These are phyloP conservation scores for Aspergillus saccharolyticus DNA, from an alignment of 495 filamentous ascomycete species.

Conservation along the genomic window DNA sequence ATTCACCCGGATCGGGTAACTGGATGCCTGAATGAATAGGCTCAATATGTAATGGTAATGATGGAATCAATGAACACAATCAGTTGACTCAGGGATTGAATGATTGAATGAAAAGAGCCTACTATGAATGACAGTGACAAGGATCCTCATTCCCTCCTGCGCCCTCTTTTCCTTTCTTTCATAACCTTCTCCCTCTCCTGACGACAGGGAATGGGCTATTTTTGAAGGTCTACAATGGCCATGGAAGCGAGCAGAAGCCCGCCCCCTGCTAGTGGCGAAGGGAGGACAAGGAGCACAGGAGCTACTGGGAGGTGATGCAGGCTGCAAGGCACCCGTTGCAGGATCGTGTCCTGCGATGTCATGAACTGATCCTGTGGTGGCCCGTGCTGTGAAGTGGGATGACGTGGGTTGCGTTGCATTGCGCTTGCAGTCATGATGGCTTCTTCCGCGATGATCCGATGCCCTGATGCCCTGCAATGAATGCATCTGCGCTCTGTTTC, in stretches of 20 bases:
- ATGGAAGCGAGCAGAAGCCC: background rate
- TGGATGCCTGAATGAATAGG: conserved; percentile 3
- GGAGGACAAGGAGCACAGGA: conserved; percentile 19
- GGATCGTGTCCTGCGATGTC: background rate
- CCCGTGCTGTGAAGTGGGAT: conserved; percentile 16
- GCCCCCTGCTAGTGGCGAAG: conserved; percentile 10
- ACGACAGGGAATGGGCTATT: conserved; percentile 13
- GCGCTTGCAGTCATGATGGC: conserved; percentile 11
- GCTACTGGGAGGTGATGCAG: conserved; percentile 11
- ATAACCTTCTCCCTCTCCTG: conserved; percentile 5
- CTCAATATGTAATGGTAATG: background rate
- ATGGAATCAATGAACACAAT: too few species aligned
- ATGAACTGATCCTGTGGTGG: background rate
- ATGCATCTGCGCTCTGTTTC: too few species aligned
- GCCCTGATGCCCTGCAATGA: background rate
- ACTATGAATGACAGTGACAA: conserved; percentile 9
- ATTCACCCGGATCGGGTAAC: background rate
- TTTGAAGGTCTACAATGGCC: conserved; percentile 12
- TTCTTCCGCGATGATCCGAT: too few species aligned
- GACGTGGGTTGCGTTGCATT: conserved; percentile 5
- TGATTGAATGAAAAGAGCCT: conserved; percentile 7
- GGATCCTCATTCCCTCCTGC: conserved; percentile 14
- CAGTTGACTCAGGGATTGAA: background rate
- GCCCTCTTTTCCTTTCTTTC: conserved; percentile 12
- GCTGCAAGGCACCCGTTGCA: conserved; percentile 21